phyloP scores from a whole-genome alignment of 2,329 filamentous ascomycete genomes.

The Gnomoniopsis smithogilvyi region DNA sequence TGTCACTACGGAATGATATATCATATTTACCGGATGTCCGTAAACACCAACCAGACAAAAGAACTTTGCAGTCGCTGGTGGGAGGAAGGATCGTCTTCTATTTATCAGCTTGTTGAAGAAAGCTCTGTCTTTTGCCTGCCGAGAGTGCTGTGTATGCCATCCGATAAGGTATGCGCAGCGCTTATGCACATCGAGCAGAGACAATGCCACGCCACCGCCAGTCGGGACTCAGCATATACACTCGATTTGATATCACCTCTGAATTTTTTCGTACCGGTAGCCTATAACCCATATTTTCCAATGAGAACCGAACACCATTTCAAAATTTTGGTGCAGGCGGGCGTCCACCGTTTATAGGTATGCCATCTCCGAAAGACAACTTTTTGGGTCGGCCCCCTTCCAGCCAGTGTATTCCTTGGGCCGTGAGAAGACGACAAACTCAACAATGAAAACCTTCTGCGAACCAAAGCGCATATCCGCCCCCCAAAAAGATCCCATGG shows the following conservation, averaged over 20 bases:
- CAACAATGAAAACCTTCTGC: not conserved
- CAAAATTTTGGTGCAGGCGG: not conserved
- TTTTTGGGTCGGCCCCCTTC: constrained; percentile 8
- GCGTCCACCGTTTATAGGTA: not conserved
- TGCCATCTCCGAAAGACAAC: not conserved
- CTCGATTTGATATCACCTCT: not conserved
- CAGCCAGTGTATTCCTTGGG: not conserved
- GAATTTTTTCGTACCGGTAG: not conserved
- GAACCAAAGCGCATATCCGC: not conserved
- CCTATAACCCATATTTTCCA: not conserved
- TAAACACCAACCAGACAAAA: not conserved
- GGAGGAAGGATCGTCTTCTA: not conserved
- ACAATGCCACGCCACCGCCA: not conserved
- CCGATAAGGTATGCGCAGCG: constrained; percentile 9
- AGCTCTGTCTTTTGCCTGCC: constrained; percentile 14
- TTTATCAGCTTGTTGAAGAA: not conserved
- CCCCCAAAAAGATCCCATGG: not conserved
- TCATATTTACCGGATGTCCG: not conserved
- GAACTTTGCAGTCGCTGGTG: not conserved
- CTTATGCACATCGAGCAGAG: constrained; percentile 12
- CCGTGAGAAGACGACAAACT: not conserved
- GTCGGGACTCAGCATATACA: not conserved
- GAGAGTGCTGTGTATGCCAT: constrained; percentile 4
- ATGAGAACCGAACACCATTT: not conserved
- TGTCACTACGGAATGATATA: not conserved